Percentiles rank a stretch among this genome's conserved stretches.
phyloP scores from a whole-genome alignment of 2,329 filamentous ascomycete species.

The Colletotrichum orchidophilum region DNA sequence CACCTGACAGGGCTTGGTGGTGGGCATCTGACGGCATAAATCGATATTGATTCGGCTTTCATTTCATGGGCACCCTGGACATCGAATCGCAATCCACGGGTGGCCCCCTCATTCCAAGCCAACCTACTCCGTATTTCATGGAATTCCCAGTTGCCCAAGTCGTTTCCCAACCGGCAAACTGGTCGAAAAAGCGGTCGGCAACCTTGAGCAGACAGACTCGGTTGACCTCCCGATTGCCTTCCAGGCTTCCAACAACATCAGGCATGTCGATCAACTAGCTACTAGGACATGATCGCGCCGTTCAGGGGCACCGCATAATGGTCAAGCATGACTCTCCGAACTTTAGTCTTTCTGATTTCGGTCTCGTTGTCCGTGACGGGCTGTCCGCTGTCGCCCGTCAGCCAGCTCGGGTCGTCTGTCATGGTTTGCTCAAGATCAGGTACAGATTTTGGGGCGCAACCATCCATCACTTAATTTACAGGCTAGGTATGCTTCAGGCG shows the following conservation, averaged over 20 bases:
- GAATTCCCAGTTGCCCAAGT: background rate
- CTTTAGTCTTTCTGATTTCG: slow-evolving; percentile 4
- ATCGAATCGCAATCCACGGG: slow-evolving; percentile 17
- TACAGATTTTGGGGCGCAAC: slow-evolving; percentile 3
- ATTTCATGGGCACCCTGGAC: slow-evolving; percentile 12
- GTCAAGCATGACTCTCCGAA: slow-evolving; percentile 4
- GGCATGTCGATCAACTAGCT: background rate
- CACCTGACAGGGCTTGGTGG: slow-evolving; percentile 14
- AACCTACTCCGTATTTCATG: slow-evolving; percentile 13
- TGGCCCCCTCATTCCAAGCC: slow-evolving; percentile 4
- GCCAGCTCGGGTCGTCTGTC: background rate
- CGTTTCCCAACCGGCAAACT: background rate
- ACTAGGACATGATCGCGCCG: background rate
- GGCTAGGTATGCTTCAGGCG: slow-evolving; percentile 18
- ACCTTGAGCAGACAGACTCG: background rate
- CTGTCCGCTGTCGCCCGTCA: slow-evolving; percentile 3
- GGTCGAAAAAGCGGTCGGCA: background rate
- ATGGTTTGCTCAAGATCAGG: slow-evolving; percentile 4
- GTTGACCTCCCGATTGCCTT: background rate
- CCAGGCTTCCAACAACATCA: background rate
- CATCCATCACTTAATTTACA: slow-evolving; percentile 6
- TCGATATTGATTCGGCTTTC: slow-evolving; percentile 22
- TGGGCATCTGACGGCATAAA: slow-evolving; percentile 15
- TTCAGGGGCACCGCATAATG: slow-evolving; percentile 23
- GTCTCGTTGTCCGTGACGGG: background rate